Percentiles rank a stretch among this genome's conserved stretches.
phyloP scores from a whole-genome alignment of 371 early-diverging fungal species.

The Chytridiales sp. region DNA sequence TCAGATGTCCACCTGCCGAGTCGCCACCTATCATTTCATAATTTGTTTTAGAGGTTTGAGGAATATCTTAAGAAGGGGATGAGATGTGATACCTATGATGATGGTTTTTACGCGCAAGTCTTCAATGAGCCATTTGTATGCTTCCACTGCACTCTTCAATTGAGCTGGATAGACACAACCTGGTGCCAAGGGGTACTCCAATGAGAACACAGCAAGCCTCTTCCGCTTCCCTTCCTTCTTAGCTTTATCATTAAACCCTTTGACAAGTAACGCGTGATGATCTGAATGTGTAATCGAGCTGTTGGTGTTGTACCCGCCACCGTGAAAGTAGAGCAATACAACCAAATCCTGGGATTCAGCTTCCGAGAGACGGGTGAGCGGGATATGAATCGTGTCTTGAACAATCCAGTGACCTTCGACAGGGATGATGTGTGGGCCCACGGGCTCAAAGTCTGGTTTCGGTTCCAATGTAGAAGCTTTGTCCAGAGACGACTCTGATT shows the following conservation, averaged over 20 bases:
- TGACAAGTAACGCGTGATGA: conserved; percentile 5
- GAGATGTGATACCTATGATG: conserved; percentile 10
- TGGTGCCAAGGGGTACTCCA: conserved; percentile 26
- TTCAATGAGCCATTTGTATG: conserved; percentile 13
- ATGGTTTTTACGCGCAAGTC: conserved; percentile 5
- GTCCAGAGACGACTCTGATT: no score
- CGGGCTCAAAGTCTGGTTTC: no score
- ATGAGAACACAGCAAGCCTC: conserved; percentile 17
- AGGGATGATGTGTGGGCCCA: no score
- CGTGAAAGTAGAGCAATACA: conserved; percentile 18
- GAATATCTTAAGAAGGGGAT: no score
- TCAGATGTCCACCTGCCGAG: conserved; percentile 17
- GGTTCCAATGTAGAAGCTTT: no score
- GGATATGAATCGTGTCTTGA: no score
- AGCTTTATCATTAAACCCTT: conserved; percentile 1
- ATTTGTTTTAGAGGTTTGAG: no score
- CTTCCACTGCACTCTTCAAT: conserved; percentile 11
- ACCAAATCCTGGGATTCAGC: not conserved
- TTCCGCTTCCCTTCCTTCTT: no score
- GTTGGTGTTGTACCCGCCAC: not conserved
- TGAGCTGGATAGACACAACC: conserved; percentile 13
- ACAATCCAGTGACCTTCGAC: no score
- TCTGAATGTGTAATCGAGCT: not conserved
- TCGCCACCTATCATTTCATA: no score
- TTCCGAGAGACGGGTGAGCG: no score